Conservation (phyloP, 2,329 filamentous ascomycete species). For the Colletotrichum brevisporum region DNA sequence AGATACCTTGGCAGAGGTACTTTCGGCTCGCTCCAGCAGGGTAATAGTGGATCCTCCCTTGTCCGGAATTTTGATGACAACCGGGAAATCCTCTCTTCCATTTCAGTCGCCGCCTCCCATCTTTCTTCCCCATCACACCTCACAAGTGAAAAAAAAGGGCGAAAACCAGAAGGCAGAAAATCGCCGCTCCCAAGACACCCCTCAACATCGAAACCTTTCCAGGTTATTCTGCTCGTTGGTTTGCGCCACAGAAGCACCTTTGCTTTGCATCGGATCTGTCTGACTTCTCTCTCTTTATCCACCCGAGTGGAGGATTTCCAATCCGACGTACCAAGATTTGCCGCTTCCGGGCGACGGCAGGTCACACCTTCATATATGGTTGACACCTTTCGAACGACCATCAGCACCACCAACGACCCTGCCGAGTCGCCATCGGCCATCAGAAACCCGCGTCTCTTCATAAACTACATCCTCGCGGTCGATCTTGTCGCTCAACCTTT, state of each 20-base stretch:
- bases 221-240: constrained; percentile 10
- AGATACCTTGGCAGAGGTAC: too few species aligned
- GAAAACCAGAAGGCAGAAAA: neutral
- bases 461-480: too few species aligned
- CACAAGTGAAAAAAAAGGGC: neutral
- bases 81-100: constrained; percentile 36
- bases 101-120: neutral
- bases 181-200: constrained; percentile 7
- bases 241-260: constrained; percentile 6
- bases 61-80: constrained; percentile 32
- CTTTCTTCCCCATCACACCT: constrained; percentile 1
- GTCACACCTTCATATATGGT: constrained; percentile 18
- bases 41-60: constrained; percentile 19
- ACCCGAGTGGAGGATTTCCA: too few species aligned
- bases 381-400: constrained; percentile 7
- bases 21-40: neutral
- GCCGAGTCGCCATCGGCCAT: neutral
- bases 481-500: too few species aligned
- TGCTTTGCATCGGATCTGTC: constrained; percentile 19
- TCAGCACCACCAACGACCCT: neutral
- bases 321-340: constrained; percentile 1
- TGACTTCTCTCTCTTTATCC: constrained; percentile 6
- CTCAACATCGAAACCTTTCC: constrained; percentile 22
- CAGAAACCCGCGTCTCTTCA: too few species aligned
- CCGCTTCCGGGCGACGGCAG: constrained; percentile 21